These are phyloP conservation scores for Phaeolepiota aurea DNA, from an alignment of 768 basidiomycete species.

Conservation along the genomic window DNA sequence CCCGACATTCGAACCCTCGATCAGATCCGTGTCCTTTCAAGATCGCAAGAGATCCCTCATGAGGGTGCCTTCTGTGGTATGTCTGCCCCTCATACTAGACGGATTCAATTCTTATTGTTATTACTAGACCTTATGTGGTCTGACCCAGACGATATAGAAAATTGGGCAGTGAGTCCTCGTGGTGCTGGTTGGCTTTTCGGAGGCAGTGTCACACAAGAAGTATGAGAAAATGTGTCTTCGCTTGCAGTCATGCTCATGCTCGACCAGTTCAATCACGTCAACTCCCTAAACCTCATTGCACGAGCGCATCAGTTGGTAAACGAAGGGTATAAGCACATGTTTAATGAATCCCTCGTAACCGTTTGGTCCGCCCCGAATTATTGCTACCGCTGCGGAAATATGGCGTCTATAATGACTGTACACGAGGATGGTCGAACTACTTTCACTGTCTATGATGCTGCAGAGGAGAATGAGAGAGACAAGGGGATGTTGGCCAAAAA, in stretches of 20 bases:
- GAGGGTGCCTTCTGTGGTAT: constrained; percentile 95
- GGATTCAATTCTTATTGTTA: not conserved
- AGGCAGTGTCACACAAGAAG: constrained; percentile 77
- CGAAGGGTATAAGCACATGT: constrained; percentile 96
- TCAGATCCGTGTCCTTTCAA: constrained; percentile 85
- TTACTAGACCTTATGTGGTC: constrained; percentile 95
- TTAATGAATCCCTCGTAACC: constrained; percentile 84
- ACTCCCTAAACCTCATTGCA: constrained; percentile 80
- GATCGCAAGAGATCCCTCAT: constrained; percentile 97
- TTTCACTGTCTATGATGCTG: constrained; percentile 84
- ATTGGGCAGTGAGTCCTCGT: constrained; percentile 94
- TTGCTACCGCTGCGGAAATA: constrained; percentile 69
- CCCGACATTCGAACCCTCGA: constrained; percentile 94
- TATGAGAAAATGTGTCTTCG: constrained; percentile 16
- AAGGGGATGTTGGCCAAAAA: constrained; percentile 67
- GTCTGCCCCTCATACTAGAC: constrained; percentile 11
- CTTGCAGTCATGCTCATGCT: not conserved
- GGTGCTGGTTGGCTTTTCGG: constrained; percentile 97
- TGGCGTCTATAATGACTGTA: constrained; percentile 86
- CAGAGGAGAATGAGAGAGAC: constrained; percentile 84
- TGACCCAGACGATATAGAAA: constrained; percentile 90
- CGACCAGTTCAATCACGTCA: constrained; percentile 84
- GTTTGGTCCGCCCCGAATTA: constrained; percentile 93
- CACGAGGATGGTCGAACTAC: constrained; percentile 53
- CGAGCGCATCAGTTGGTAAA: constrained; percentile 96